phyloP scores from a whole-genome alignment of 2,329 filamentous ascomycete genomes.

The Scortechinia acanthostroma region DNA sequence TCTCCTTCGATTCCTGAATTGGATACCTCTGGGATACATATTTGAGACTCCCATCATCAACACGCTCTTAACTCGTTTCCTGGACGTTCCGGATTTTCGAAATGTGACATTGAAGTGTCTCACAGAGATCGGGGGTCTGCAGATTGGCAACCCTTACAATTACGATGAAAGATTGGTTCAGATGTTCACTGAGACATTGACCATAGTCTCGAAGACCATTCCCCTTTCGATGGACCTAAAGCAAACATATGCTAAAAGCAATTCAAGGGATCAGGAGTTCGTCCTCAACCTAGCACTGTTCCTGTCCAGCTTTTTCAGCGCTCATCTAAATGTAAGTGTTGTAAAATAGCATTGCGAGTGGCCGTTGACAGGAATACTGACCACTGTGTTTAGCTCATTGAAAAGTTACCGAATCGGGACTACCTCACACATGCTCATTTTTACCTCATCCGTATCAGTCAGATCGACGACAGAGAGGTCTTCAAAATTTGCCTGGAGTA shows the following conservation, averaged over 20 bases:
- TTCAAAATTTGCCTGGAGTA: conserved; percentile 99
- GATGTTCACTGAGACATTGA: conserved; percentile 97
- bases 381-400: conserved; percentile 62
- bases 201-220: conserved; percentile 86
- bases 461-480: conserved; percentile 97
- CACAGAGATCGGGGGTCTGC: conserved; percentile 91
- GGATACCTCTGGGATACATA: conserved; percentile 97
- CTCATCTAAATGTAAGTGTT: conserved; percentile 59
- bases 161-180: conserved; percentile 94
- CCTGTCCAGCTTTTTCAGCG: conserved; percentile 92
- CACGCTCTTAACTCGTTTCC: conserved; percentile 82
- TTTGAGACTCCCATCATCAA: conserved; percentile 97
- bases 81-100: conserved; percentile 88
- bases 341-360: no score
- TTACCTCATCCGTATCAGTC: conserved; percentile 94
- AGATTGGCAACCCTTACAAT: conserved; percentile 69
- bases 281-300: conserved; percentile 95
- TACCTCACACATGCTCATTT: conserved; percentile 94
- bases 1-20: conserved; percentile 91
- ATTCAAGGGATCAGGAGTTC: conserved; percentile 90
- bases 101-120: conserved; percentile 95
- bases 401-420: conserved; percentile 89
- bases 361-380: conserved; percentile 1
- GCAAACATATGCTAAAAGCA: conserved; percentile 82
- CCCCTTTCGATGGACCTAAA: conserved; percentile 85